Base-by-base conservation (phyloP, 1,284 basidiomycete genomes). In the Austropuccinia psidii region DNA sequence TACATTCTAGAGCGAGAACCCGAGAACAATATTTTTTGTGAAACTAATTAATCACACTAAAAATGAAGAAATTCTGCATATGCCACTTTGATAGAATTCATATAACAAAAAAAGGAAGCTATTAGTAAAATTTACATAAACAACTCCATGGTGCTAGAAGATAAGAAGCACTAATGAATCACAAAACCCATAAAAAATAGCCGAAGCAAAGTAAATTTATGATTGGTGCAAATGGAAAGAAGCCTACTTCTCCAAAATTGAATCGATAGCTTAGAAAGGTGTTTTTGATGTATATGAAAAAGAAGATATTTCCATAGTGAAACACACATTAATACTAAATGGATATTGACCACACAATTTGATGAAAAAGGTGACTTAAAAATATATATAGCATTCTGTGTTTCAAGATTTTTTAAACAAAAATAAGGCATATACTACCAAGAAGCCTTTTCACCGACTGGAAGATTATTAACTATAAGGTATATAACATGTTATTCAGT, bases 371-470 rank as follows among this genome's bases (percentile, higher is more conserved):
- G 64, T 35, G 15, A 50, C 11, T 24, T 67, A 4, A 33, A 67
- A 52, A 52, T 33, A 37, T 67, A 54, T 35, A 67, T 54, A 67
- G 65, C 49, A 17, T 35, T 47, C 35, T 67, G 47, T 67, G 65
- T 54, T 11, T 33, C 65, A 13, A 17, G 37, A 54, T 47, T 47
- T 4, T 67, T 67, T 27, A 52, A 54, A n/a, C n/a, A 67, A 27
- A 54, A 67, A 41, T 47, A 67, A 41, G 65, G 65, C 6, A 67
- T 54, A 13, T 29, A 67, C 54, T 67, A 49, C 45, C 24, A 67
- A 27, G 65, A 67, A 37, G 54, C 65, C 21, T 67, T 67, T 33
- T 67, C 49, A 1, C 65, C 65, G 21, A 67, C 65, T n/a, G 50
- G 47, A 9, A 33, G 49, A 52, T 49, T 55, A 17, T 21, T n/a